Base-by-base conservation (phyloP, 345 rosid species). In the Jatropha curcas region DNA sequence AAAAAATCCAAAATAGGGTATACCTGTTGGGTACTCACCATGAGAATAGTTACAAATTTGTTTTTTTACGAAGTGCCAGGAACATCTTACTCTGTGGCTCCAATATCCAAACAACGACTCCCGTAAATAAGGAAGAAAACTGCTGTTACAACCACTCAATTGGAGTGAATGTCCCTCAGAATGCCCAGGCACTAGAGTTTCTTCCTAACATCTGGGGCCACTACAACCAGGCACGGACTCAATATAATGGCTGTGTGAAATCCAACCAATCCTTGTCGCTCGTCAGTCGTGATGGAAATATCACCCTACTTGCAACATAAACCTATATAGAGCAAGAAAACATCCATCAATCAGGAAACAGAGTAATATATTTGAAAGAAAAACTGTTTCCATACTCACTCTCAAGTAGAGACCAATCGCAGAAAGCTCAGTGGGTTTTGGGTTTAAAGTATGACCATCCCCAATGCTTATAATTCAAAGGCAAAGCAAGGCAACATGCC, bases 401-500 rank as follows among this genome's bases (percentile, higher is more conserved):
- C 81, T 55, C 81, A 77, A 3, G 67, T 60, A 17, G 77, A 60
- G 48, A 78, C 68, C 74, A 73, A 13, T 20, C 22, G 57, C 30
- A 73, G 45, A 43, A n/a, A 78, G 81, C 74, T 78, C 81, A 48
- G 66, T 73, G 33, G 27, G 0, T 34, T 68, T 77, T 39, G 76
- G 76, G 17, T 20, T 48, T n/a, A n/a, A n/a, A 37, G 22, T 0
- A 48, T 48, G 17, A 48, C 74, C 77, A 34, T 78, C 77, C 5
- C 97, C 97, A 5, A 89, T 30, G 97, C 84, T 0, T 84, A 33
- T 14, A 92, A 79, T 72, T 87, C 85, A 55, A 90, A 0, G 97
- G 95, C 56, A 92, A 88, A 59, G 95, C 92, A 94, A 31, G 97
- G 93, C 81, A 94, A 75, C 76, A 90, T 76, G 69, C 83, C 92